Percentiles rank a stretch among this genome's conserved stretches.
Conservation (phyloP, 192 early-diverging fungal species). For the Umbelopsis sp. region DNA sequence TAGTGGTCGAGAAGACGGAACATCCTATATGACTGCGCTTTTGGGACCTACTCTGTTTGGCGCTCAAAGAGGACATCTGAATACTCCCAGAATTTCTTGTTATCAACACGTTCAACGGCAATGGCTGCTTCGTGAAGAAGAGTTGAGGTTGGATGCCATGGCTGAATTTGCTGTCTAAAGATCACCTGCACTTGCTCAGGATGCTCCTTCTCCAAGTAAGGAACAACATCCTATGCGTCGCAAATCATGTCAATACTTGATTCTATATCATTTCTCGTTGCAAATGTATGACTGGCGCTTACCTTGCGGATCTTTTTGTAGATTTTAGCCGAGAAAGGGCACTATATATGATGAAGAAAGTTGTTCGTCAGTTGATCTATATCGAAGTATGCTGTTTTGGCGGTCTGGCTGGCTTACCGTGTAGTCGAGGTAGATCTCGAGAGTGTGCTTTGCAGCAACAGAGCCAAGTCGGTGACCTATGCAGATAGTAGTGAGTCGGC, state of each 20-base stretch:
- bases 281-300: constrained; percentile 2
- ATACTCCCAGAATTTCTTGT: constrained; percentile 54
- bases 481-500: not conserved
- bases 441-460: constrained; percentile 39
- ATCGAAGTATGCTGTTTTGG: too few species aligned
- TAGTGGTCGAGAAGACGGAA: not conserved
- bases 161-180: constrained; percentile 84
- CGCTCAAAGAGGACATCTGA: constrained; percentile 59
- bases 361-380: too few species aligned
- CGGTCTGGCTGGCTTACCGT: constrained; percentile 36
- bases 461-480: constrained; percentile 52
- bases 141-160: constrained; percentile 80
- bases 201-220: constrained; percentile 46
- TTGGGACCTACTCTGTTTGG: constrained; percentile 53
- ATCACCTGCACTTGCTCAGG: constrained; percentile 59
- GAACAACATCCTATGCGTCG: constrained; percentile 51
- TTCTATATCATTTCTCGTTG: not conserved
- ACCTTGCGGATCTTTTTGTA: constrained; percentile 51
- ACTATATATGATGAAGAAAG: constrained; percentile 31
- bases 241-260: too few species aligned
- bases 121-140: constrained; percentile 77
- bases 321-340: constrained; percentile 70
- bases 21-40: not conserved
- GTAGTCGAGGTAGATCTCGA: constrained; percentile 61
- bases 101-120: constrained; percentile 66